These are phyloP conservation scores for Corymbia maculata DNA, from an alignment of 345 rosid species.

Conservation along the genomic window DNA sequence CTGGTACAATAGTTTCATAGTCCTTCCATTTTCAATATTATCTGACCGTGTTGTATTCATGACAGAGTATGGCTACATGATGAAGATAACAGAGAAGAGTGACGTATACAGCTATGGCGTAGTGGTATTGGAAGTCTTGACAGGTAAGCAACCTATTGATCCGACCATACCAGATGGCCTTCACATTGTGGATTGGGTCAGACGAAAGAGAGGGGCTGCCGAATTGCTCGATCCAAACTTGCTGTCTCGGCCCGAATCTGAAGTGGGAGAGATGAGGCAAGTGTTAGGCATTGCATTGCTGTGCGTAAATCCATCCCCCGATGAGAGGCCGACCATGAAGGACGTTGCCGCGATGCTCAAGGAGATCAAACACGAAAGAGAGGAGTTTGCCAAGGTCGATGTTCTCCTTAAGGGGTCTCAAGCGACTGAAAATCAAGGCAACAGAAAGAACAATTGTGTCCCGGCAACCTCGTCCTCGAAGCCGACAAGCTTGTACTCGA, in stretches of 20 bases:
- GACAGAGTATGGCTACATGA: slow-evolving; percentile 86
- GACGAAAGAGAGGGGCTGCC: slow-evolving; percentile 45
- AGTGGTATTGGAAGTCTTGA: slow-evolving; percentile 74
- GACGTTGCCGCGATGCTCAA: slow-evolving; percentile 91
- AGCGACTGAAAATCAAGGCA: slow-evolving; percentile 12
- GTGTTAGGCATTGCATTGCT: slow-evolving; percentile 64
- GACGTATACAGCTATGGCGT: slow-evolving; percentile 95
- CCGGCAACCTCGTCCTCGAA: slow-evolving; percentile 47
- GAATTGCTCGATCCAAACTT: slow-evolving; percentile 63
- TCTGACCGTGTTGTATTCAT: not conserved
- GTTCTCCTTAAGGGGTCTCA: slow-evolving; percentile 62
- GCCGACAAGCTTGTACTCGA: slow-evolving; percentile 18
- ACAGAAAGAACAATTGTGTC: slow-evolving; percentile 4
- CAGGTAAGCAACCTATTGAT: slow-evolving; percentile 91
- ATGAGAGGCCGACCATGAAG: slow-evolving; percentile 89
- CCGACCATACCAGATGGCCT: slow-evolving; percentile 83
- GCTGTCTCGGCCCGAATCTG: slow-evolving; percentile 39
- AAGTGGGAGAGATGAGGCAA: slow-evolving; percentile 81
- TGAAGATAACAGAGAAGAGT: slow-evolving; percentile 96
- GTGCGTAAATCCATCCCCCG: slow-evolving; percentile 65
- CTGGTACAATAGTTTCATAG: not conserved
- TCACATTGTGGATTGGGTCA: slow-evolving; percentile 86
- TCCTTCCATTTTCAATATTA: not conserved
- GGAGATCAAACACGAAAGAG: slow-evolving; percentile 84
- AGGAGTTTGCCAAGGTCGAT: slow-evolving; percentile 75